A percentile compares a stretch with the other conserved stretches of the same genome.
Conservation (phyloP, 352 stramenopile species). For the Globisporangium uncinulatum region DNA sequence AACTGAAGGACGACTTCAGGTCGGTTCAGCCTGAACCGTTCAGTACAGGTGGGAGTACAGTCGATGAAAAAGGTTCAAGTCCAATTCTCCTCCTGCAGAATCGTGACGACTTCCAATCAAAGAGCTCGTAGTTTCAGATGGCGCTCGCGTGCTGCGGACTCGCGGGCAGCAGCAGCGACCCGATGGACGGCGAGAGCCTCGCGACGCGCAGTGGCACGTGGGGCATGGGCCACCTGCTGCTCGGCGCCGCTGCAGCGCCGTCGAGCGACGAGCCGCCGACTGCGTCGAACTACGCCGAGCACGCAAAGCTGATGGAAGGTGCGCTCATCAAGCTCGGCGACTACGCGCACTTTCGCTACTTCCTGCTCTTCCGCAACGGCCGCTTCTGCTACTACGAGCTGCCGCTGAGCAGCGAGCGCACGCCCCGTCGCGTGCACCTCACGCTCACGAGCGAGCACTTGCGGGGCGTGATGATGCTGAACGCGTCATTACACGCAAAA, state of each 20-base stretch:
- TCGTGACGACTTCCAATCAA: too few species aligned
- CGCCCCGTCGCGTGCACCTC: slow-evolving; percentile 43
- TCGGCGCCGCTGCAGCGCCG: slow-evolving; percentile 1
- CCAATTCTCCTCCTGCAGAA: too few species aligned
- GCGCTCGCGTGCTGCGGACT: slow-evolving; percentile 12
- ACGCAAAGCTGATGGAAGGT: slow-evolving; percentile 84
- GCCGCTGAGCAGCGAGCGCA: slow-evolving; percentile 38
- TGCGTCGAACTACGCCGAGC: slow-evolving; percentile 67
- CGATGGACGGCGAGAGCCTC: slow-evolving; percentile 9
- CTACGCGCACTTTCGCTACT: slow-evolving; percentile 86
- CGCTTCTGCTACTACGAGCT: slow-evolving; percentile 87
- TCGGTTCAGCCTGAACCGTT: too few species aligned
- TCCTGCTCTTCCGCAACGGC: slow-evolving; percentile 75
- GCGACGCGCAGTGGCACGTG: slow-evolving; percentile 8
- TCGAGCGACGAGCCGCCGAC: slow-evolving; percentile 52
- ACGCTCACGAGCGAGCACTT: slow-evolving; percentile 74
- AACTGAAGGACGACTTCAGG: too few species aligned
- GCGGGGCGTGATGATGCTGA: slow-evolving; percentile 82
- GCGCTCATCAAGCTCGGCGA: slow-evolving; percentile 83
- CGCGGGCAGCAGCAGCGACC: not conserved
- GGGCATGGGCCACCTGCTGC: slow-evolving; percentile 12
- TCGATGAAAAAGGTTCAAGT: too few species aligned
- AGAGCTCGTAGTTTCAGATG: not conserved
- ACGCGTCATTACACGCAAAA: slow-evolving; percentile 64
- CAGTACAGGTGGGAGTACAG: too few species aligned